phyloP scores from a whole-genome alignment of 257 asterid genomes.

The Euphrasia confusa region DNA sequence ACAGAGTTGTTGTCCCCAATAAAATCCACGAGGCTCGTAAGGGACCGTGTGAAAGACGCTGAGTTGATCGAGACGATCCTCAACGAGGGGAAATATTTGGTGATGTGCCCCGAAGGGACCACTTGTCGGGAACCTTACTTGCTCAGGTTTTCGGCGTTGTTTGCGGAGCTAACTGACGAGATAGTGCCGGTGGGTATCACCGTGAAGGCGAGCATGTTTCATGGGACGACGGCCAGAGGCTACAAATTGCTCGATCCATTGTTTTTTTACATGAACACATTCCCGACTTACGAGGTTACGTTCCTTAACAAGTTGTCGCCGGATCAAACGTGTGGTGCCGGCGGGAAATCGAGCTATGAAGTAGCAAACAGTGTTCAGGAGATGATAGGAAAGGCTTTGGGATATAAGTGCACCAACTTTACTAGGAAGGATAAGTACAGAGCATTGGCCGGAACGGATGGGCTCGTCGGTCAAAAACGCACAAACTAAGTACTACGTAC shows the following conservation, averaged over 20 bases:
- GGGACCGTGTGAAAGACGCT: constrained; percentile 47
- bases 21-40: constrained; percentile 46
- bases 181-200: constrained; percentile 43
- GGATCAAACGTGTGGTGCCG: constrained; percentile 31
- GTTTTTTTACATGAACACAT: constrained; percentile 41
- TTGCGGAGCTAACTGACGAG: constrained; percentile 46
- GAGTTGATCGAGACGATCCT: constrained; percentile 33
- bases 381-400: constrained; percentile 24
- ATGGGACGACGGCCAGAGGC: constrained; percentile 52
- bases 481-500: too few species aligned
- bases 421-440: too few species aligned
- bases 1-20: constrained; percentile 66
- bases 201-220: constrained; percentile 41
- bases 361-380: constrained; percentile 41
- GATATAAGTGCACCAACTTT: neutral
- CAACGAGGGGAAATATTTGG: constrained; percentile 29
- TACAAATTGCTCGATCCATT: constrained; percentile 44
- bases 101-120: constrained; percentile 48
- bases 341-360: constrained; percentile 32
- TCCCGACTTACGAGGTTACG: constrained; percentile 33
- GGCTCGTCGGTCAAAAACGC: too few species aligned
- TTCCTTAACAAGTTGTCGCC: constrained; percentile 32
- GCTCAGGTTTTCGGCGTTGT: constrained; percentile 38
- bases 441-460: too few species aligned
- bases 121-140: constrained; percentile 47